Conservation (phyloP, 371 early-diverging fungal genomes). For the Zancudomyces culisetae region DNA sequence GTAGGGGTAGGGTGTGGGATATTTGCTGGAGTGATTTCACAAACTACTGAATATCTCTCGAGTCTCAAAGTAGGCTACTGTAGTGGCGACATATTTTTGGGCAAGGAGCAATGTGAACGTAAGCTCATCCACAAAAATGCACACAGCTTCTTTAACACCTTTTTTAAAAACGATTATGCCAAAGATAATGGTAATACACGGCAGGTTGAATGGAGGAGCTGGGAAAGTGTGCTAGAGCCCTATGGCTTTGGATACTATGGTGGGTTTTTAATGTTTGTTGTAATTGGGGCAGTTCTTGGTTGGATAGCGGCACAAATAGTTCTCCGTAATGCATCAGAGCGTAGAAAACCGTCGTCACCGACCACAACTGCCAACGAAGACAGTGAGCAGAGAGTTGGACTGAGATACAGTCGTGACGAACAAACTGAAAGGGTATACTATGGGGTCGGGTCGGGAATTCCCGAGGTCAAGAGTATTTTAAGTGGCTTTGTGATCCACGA, state of each 20-base stretch:
- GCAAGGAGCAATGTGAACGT: conserved; percentile 61
- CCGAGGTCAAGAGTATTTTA: conserved; percentile 69
- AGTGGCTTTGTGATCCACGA: conserved; percentile 65
- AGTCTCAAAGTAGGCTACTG: conserved; percentile 75
- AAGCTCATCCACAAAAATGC: too few species aligned
- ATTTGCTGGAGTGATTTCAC: conserved; percentile 66
- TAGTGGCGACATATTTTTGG: conserved; percentile 56
- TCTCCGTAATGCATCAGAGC: conserved; percentile 11
- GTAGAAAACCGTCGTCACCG: neutral
- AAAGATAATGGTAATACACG: too few species aligned
- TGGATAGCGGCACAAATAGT: conserved; percentile 35
- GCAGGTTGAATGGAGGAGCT: conserved; percentile 25
- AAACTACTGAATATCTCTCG: conserved; percentile 56
- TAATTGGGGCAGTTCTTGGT: conserved; percentile 60
- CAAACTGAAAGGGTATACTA: conserved; percentile 40
- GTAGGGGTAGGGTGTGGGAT: conserved; percentile 53
- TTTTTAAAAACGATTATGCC: too few species aligned
- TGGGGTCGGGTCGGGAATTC: conserved; percentile 59
- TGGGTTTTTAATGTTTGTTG: conserved; percentile 17
- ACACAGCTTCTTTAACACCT: too few species aligned
- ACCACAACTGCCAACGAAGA: neutral
- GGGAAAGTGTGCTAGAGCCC: conserved; percentile 22
- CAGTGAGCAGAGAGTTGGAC: neutral
- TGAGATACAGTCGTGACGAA: too few species aligned
- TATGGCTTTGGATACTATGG: conserved; percentile 2